Conservation (phyloP, 306 rosid genomes). For the Prinsepia uniflora region DNA sequence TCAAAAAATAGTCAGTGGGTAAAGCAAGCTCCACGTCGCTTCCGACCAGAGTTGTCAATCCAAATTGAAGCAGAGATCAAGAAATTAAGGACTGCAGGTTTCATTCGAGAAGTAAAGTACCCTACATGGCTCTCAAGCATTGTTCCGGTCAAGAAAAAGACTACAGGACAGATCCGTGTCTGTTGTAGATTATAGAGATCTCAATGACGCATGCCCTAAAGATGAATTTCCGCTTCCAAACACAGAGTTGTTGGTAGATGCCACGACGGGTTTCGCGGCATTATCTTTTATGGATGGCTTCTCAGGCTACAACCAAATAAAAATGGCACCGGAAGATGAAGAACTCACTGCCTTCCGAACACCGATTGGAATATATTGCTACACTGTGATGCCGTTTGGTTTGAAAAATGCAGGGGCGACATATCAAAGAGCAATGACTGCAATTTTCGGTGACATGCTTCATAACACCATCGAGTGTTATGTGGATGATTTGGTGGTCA, state of each 20-base stretch:
- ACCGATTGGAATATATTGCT: background rate
- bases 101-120: background rate
- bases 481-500: background rate
- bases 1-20: background rate
- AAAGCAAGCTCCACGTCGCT: background rate
- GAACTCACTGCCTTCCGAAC: fast-evolving
- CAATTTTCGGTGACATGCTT: background rate
- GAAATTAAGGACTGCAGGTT: background rate
- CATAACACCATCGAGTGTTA: background rate
- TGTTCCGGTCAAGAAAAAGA: background rate
- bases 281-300: background rate
- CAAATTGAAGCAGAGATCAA: background rate
- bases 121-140: background rate
- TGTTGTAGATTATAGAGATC: background rate
- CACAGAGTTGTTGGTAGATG: background rate
- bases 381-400: background rate
- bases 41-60: background rate
- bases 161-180: background rate
- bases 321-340: background rate
- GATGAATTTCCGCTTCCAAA: background rate
- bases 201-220: background rate
- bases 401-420: background rate
- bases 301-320: background rate
- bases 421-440: background rate
- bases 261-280: fast-evolving